Conservation (phyloP, 257 asterid genomes). For the Mentha longifolia region DNA sequence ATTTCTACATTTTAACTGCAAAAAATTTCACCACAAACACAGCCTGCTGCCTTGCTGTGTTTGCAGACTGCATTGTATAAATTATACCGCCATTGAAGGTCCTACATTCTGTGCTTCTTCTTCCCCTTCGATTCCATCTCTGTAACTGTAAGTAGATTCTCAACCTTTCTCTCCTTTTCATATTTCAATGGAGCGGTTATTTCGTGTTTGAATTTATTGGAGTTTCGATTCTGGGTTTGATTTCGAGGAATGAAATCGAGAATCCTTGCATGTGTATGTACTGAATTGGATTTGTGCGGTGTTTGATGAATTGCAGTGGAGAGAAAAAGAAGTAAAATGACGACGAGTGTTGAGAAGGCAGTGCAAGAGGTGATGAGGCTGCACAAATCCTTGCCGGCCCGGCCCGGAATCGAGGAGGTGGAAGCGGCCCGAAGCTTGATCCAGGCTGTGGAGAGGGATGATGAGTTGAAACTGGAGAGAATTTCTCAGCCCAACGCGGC, state of each 20-base stretch:
- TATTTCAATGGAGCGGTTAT: background rate
- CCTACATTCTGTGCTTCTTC: background rate
- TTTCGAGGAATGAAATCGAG: too few species aligned
- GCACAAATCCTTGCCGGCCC: conserved; percentile 69
- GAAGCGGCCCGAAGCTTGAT: conserved; percentile 66
- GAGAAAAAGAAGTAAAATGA: too few species aligned
- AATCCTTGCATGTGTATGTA: background rate
- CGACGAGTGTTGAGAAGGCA: conserved; percentile 52
- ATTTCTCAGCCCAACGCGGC: conserved; percentile 51
- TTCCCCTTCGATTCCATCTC: background rate
- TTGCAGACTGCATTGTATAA: conserved; percentile 3
- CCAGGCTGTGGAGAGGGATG: conserved; percentile 69
- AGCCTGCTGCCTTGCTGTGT: background rate
- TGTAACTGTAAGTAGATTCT: conserved; percentile 15
- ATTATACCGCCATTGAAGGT: background rate
- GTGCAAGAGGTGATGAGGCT: conserved; percentile 74
- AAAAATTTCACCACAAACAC: too few species aligned
- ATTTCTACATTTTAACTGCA: conserved; percentile 24
- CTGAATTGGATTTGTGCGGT: background rate
- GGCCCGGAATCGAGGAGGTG: conserved; percentile 83
- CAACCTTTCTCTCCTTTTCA: background rate
- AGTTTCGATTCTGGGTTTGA: background rate
- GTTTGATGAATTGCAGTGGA: conserved; percentile 21
- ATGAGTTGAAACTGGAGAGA: conserved; percentile 58
- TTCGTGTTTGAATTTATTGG: background rate